phyloP scores from a whole-genome alignment of 2,329 filamentous ascomycete species.

The Cadophora gregata region DNA sequence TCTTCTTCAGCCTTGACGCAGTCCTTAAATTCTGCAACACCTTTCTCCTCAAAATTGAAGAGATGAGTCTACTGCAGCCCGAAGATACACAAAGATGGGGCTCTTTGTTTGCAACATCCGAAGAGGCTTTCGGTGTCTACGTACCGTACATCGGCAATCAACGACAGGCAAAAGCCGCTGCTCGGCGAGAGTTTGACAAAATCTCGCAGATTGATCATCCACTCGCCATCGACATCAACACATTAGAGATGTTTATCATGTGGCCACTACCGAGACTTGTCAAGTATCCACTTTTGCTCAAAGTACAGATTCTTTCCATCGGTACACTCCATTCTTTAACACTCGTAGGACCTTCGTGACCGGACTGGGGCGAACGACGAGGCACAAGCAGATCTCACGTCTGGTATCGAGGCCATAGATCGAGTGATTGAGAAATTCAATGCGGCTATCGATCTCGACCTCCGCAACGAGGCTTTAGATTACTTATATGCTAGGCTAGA shows the following conservation, averaged over 20 bases:
- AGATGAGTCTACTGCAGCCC: background rate
- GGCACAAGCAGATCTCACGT: background rate
- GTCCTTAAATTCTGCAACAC: background rate
- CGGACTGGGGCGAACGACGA: background rate
- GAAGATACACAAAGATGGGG: background rate
- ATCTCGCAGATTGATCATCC: background rate
- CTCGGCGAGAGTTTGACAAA: background rate
- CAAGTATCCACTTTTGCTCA: background rate
- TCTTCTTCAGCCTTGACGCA: background rate
- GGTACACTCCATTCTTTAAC: background rate
- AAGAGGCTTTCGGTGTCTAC: background rate
- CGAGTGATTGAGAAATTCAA: background rate
- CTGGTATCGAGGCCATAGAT: background rate
- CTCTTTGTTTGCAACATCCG: background rate
- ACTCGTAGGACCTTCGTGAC: background rate
- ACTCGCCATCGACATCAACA: background rate
- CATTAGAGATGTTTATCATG: background rate
- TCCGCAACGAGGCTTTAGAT: background rate
- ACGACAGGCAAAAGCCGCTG: background rate
- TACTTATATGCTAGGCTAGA: background rate
- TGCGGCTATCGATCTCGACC: background rate
- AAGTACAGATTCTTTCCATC: background rate
- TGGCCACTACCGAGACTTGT: background rate
- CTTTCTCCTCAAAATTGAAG: background rate
- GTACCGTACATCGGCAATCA: background rate